Percentiles rank a stretch among this genome's conserved stretches.
phyloP scores from a whole-genome alignment of 140 eudicot genomes.

The Oenanthe javanica region DNA sequence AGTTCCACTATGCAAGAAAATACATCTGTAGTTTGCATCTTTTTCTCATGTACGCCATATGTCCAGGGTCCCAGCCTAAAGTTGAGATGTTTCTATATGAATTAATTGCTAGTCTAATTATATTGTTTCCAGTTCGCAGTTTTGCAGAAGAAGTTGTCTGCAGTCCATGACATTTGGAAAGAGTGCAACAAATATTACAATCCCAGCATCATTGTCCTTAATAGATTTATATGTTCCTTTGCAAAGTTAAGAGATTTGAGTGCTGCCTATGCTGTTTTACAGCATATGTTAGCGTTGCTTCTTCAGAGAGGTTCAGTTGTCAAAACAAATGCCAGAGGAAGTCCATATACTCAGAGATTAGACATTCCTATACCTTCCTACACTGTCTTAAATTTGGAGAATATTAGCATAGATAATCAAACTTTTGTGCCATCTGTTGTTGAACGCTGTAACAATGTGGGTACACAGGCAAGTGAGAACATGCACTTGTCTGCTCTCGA shows the following conservation, averaged over 20 bases:
- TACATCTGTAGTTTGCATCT: background rate
- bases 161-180: conserved; percentile 70
- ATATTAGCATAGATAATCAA: conserved; percentile 10
- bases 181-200: conserved; percentile 48
- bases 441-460: conserved; percentile 17
- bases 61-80: background rate
- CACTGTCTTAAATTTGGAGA: conserved; percentile 19
- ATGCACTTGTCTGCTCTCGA: background rate
- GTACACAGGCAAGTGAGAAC: conserved; percentile 7
- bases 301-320: conserved; percentile 22
- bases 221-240: conserved; percentile 63
- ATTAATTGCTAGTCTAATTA: conserved; percentile 24
- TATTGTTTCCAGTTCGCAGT: conserved; percentile 78
- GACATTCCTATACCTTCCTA: conserved; percentile 67
- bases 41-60: background rate
- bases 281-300: conserved; percentile 49
- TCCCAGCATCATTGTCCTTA: conserved; percentile 49
- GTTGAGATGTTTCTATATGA: conserved; percentile 8
- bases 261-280: conserved; percentile 56
- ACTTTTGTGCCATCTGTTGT: conserved; percentile 19
- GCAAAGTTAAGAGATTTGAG: conserved; percentile 49
- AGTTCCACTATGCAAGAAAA: background rate
- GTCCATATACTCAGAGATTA: conserved; percentile 33
- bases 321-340: conserved; percentile 35
- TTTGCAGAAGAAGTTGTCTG: conserved; percentile 67